A percentile compares a stretch with the other conserved stretches of the same genome.
Conservation (phyloP, 805 yeast genomes). For the Saccharomycopsis malanga region DNA sequence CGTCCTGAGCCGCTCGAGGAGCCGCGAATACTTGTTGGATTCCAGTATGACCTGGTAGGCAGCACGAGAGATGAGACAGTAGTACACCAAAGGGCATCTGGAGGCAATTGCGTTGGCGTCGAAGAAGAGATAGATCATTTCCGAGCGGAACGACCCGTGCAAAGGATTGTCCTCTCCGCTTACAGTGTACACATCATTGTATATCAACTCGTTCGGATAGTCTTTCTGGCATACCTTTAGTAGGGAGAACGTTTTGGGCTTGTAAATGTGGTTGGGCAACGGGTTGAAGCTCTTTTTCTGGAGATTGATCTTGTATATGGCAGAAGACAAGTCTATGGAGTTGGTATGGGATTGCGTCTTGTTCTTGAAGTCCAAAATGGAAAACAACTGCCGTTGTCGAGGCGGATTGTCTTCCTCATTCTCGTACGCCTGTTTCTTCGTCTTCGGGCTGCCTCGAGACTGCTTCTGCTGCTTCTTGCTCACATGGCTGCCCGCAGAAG, state of each 20-base stretch:
- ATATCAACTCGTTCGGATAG: background rate
- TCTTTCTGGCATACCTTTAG: background rate
- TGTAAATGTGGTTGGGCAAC: slow-evolving; percentile 8
- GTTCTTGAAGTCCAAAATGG: slow-evolving; percentile 10
- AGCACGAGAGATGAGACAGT: background rate
- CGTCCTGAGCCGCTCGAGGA: background rate
- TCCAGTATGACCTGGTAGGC: background rate
- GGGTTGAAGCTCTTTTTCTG: slow-evolving; percentile 8
- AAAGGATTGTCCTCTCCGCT: slow-evolving; percentile 7
- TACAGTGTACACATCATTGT: background rate
- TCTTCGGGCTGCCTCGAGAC: too few relatives aligned
- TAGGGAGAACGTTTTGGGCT: background rate
- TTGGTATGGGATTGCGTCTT: slow-evolving; percentile 10
- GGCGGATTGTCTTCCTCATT: background rate
- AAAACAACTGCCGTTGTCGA: background rate
- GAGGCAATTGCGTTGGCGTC: background rate
- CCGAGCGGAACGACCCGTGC: slow-evolving; percentile 2
- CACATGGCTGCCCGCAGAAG: too few relatives aligned
- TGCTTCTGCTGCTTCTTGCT: too few relatives aligned
- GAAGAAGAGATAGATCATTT: background rate
- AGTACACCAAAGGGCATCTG: background rate
- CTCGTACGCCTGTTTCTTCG: too few relatives aligned
- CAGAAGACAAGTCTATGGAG: slow-evolving; percentile 6
- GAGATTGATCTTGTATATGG: slow-evolving; percentile 13
- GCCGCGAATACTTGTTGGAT: background rate